phyloP scores from a whole-genome alignment of 2,329 filamentous ascomycete genomes.

The Stagonosporopsis chrysanthemi region DNA sequence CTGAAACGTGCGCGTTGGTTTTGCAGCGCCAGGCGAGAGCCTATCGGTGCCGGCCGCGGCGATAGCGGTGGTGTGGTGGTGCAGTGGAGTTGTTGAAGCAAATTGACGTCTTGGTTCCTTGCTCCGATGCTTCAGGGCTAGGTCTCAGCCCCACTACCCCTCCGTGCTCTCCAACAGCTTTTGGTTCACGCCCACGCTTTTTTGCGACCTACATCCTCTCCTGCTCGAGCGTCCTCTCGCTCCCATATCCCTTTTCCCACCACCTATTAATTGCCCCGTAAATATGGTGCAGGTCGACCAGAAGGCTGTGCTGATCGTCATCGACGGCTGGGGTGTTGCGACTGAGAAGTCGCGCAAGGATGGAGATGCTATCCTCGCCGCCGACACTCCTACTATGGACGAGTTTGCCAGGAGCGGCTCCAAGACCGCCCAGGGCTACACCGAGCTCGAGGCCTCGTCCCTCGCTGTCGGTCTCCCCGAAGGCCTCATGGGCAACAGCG shows the following conservation, averaged over 20 bases:
- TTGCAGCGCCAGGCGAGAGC: slow-evolving; percentile 16
- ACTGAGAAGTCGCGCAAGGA: slow-evolving; percentile 80
- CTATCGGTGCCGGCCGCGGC: slow-evolving; percentile 33
- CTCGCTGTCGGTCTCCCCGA: slow-evolving; percentile 94
- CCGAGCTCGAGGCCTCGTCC: slow-evolving; percentile 93
- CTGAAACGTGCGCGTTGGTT: slow-evolving; percentile 8
- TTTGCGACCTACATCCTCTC: slow-evolving; percentile 3
- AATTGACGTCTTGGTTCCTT: slow-evolving; percentile 19
- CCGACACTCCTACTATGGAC: slow-evolving; percentile 95
- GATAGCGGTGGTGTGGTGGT: slow-evolving; percentile 23
- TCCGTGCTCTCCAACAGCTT: slow-evolving; percentile 16
- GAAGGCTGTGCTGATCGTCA: slow-evolving; percentile 83
- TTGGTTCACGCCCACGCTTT: slow-evolving; percentile 3
- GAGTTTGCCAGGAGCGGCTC: slow-evolving; percentile 72
- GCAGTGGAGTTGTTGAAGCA: slow-evolving; percentile 23
- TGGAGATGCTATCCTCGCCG: slow-evolving; percentile 94
- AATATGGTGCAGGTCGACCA: slow-evolving; percentile 73
- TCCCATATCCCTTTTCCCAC: slow-evolving; percentile 1
- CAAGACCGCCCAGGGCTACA: slow-evolving; percentile 82
- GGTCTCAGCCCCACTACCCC: slow-evolving; percentile 35
- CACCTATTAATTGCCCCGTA: slow-evolving; percentile 33
- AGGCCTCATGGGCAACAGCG: slow-evolving; percentile 98
- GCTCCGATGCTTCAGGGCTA: slow-evolving; percentile 19
- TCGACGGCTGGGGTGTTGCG: slow-evolving; percentile 97
- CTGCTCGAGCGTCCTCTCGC: slow-evolving; percentile 11